Conservation (phyloP, 2,329 filamentous ascomycete genomes). For the Colletotrichum lindemuthianum region DNA sequence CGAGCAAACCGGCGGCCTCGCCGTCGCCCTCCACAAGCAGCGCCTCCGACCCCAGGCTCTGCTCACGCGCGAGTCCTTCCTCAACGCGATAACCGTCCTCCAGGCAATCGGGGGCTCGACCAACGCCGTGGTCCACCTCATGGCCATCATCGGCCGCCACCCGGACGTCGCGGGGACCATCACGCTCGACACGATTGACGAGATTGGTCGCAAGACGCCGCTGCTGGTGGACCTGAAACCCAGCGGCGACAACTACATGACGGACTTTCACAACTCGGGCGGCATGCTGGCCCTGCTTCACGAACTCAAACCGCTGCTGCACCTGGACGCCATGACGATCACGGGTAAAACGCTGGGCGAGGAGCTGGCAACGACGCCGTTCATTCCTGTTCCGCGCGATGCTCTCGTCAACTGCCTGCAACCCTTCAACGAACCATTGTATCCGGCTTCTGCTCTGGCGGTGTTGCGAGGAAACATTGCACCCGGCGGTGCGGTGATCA, state of each 20-base stretch:
- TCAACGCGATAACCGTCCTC: conserved; percentile 87
- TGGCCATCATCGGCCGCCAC: conserved; percentile 82
- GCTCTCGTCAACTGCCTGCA: conserved; percentile 64
- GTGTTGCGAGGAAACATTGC: conserved; percentile 87
- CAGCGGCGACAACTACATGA: conserved; percentile 87
- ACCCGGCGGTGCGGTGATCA: conserved; percentile 84
- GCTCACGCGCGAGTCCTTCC: conserved; percentile 78
- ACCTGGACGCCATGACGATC: conserved; percentile 82
- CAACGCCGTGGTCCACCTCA: conserved; percentile 86
- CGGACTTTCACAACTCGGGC: conserved; percentile 88
- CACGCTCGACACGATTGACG: conserved; percentile 82
- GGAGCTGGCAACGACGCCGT: conserved; percentile 77
- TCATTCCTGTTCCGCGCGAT: conserved; percentile 56
- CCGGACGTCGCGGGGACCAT: conserved; percentile 72
- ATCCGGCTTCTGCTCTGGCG: conserved; percentile 80
- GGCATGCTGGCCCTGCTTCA: conserved; percentile 86
- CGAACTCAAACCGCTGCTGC: conserved; percentile 77
- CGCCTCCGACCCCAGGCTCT: conserved; percentile 76
- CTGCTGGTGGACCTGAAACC: conserved; percentile 89
- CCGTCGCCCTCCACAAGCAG: conserved; percentile 73
- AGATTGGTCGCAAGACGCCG: conserved; percentile 80
- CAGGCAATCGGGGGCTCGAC: conserved; percentile 88
- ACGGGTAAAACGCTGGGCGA: conserved; percentile 85
- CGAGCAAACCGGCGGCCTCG: conserved; percentile 74
- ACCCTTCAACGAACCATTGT: conserved; percentile 72